Percentiles rank a stretch among this genome's conserved stretches.
These are phyloP conservation scores for Sclerotinia spermophila DNA, from an alignment of 2,329 filamentous ascomycete species.

Conservation along the genomic window DNA sequence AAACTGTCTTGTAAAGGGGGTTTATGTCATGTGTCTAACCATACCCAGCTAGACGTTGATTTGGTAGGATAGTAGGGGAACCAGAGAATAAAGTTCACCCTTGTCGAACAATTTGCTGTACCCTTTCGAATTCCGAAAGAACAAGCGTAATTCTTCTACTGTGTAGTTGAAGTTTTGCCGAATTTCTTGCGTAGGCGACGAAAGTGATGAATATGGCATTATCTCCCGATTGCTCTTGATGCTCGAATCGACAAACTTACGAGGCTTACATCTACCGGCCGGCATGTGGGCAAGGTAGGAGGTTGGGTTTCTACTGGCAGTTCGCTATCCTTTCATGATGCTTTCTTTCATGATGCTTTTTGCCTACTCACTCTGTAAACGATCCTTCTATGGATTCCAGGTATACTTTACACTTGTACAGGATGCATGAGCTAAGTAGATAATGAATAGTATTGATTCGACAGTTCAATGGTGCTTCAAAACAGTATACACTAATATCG, in stretches of 20 bases:
- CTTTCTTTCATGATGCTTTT: not conserved
- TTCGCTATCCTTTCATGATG: not conserved
- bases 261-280: constrained; percentile 17
- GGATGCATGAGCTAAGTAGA: not conserved
- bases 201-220: constrained; percentile 1
- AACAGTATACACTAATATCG: not conserved
- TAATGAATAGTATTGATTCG: not conserved
- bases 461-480: not conserved
- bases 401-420: not conserved
- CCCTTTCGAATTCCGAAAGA: not conserved
- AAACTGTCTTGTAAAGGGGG: constrained; percentile 1
- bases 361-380: too few species aligned
- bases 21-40: constrained; percentile 4
- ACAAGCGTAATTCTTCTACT: not conserved
- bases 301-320: constrained; percentile 2
- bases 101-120: not conserved
- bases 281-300: constrained; percentile 11
- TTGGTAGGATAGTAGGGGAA: too few species aligned
- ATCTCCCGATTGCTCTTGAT: constrained; percentile 17
- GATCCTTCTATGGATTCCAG: not conserved
- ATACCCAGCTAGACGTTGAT: not conserved
- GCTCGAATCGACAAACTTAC: constrained; percentile 11
- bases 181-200: constrained; percentile 21
- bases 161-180: constrained; percentile 9
- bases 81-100: not conserved